Percentiles rank a stretch among this genome's conserved stretches.
Conservation (phyloP, 768 basidiomycete species). For the Tulasnella sp. region DNA sequence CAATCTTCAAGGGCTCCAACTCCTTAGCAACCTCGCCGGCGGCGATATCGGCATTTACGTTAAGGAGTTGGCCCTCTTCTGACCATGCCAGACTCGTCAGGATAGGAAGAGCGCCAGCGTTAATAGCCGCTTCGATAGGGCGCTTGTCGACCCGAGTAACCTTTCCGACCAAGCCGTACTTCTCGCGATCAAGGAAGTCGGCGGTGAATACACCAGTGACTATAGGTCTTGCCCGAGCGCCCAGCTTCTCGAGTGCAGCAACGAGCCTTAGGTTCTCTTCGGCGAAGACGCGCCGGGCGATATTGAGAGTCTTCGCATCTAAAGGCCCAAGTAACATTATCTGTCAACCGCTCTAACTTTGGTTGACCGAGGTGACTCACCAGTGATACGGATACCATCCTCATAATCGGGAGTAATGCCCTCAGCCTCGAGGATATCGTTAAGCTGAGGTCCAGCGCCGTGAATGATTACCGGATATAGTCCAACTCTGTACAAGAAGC, state of each 20-base stretch:
- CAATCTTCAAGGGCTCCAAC: slow-evolving; percentile 96
- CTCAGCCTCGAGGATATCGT: slow-evolving; percentile 84
- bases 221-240: slow-evolving; percentile 94
- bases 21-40: slow-evolving; percentile 97
- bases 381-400: slow-evolving; percentile 94
- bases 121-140: slow-evolving; percentile 92
- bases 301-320: slow-evolving; percentile 90
- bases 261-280: slow-evolving; percentile 97
- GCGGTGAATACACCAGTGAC: slow-evolving; percentile 97
- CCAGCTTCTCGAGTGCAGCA: slow-evolving; percentile 81
- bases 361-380: slow-evolving; percentile 38
- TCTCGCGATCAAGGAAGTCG: slow-evolving; percentile 87
- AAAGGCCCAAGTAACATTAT: background rate
- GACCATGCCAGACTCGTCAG: slow-evolving; percentile 91
- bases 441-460: slow-evolving; percentile 91
- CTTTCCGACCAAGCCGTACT: slow-evolving; percentile 93
- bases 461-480: slow-evolving; percentile 97
- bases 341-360: background rate
- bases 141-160: slow-evolving; percentile 92
- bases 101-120: slow-evolving; percentile 92
- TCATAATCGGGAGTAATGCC: slow-evolving; percentile 95
- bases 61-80: slow-evolving; percentile 93
- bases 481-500: slow-evolving; percentile 93
- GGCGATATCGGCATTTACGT: slow-evolving; percentile 98
- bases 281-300: slow-evolving; percentile 92